Conservation (phyloP, 805 yeast genomes). For the Zygoascus tannicola region DNA sequence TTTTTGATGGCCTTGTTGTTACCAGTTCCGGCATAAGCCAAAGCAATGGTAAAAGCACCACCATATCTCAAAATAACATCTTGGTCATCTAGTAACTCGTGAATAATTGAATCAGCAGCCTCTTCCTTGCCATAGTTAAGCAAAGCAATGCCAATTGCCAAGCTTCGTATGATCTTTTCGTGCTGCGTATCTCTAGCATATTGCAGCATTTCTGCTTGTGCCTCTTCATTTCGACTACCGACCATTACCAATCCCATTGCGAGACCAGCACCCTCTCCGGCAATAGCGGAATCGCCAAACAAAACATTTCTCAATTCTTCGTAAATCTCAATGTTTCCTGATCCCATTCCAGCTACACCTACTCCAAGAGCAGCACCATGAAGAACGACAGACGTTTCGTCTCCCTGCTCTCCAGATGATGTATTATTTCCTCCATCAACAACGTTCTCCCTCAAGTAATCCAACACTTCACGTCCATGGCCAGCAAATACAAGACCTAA, state of each 20-base stretch:
- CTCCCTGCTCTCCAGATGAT: conserved; percentile 26
- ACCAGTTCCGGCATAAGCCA: conserved; percentile 96
- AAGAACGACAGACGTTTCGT: conserved; percentile 71
- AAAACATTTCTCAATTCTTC: conserved; percentile 77
- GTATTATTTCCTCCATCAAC: conserved; percentile 31
- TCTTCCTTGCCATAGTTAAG: conserved; percentile 81
- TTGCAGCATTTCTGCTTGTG: conserved; percentile 68
- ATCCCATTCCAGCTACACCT: conserved; percentile 96
- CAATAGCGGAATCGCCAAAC: conserved; percentile 82
- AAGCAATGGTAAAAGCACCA: conserved; percentile 87
- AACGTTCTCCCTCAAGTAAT: conserved; percentile 62
- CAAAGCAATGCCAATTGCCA: conserved; percentile 81
- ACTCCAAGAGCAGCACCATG: conserved; percentile 95
- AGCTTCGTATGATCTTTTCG: conserved; percentile 89
- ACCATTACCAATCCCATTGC: conserved; percentile 95
- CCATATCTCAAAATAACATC: conserved; percentile 87
- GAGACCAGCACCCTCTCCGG: conserved; percentile 94
- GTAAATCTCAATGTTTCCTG: conserved; percentile 61
- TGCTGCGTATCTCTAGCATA: conserved; percentile 95
- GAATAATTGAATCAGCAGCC: conserved; percentile 61
- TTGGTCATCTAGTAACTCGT: conserved; percentile 59
- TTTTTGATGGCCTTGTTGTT: conserved; percentile 78
- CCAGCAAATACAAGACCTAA: conserved; percentile 93
- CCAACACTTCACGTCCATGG: conserved; percentile 76
- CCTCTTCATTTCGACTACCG: conserved; percentile 71